Conservation (phyloP, 495 filamentous ascomycete genomes). For the Trichodelitschia bisporula region DNA sequence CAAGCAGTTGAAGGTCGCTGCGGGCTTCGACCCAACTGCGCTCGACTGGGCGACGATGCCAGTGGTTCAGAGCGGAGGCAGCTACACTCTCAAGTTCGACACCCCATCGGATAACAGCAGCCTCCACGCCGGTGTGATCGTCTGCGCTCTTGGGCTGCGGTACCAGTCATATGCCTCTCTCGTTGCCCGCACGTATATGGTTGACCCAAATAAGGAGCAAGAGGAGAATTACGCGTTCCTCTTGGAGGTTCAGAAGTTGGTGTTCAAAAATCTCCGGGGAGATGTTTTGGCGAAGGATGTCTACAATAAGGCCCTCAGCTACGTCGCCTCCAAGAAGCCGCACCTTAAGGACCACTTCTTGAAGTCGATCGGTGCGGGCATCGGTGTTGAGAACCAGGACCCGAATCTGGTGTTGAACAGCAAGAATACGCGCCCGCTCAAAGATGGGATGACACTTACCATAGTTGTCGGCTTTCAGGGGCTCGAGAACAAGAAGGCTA, state of each 20-base stretch:
- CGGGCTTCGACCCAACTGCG: conserved; percentile 70
- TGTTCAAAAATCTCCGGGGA: conserved; percentile 77
- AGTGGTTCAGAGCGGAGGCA: conserved; percentile 84
- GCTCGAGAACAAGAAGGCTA: conserved; percentile 54
- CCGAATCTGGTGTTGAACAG: conserved; percentile 53
- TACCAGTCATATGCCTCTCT: conserved; percentile 87
- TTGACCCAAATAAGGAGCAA: conserved; percentile 86
- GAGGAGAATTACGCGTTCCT: conserved; percentile 89
- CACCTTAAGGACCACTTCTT: conserved; percentile 83
- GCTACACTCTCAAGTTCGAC: conserved; percentile 67
- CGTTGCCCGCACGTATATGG: conserved; percentile 79
- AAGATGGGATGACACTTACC: conserved; percentile 90
- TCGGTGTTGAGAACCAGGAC: conserved; percentile 81
- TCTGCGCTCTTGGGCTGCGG: conserved; percentile 69
- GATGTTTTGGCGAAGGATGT: conserved; percentile 73
- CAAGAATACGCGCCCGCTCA: conserved; percentile 59
- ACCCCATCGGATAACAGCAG: conserved; percentile 53
- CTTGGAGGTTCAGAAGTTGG: conserved; percentile 54
- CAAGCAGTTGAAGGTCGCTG: conserved; percentile 58
- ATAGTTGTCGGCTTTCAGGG: conserved; percentile 74
- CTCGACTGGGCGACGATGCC: conserved; percentile 86
- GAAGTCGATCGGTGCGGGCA: conserved; percentile 70
- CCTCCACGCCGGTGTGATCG: conserved; percentile 80
- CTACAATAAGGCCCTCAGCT: conserved; percentile 58
- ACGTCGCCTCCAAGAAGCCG: conserved; percentile 69